Evolutionary conservation across 352 stramenopile genomes (phyloP).

Genomic region (Phytophthora meadii): DNA sequence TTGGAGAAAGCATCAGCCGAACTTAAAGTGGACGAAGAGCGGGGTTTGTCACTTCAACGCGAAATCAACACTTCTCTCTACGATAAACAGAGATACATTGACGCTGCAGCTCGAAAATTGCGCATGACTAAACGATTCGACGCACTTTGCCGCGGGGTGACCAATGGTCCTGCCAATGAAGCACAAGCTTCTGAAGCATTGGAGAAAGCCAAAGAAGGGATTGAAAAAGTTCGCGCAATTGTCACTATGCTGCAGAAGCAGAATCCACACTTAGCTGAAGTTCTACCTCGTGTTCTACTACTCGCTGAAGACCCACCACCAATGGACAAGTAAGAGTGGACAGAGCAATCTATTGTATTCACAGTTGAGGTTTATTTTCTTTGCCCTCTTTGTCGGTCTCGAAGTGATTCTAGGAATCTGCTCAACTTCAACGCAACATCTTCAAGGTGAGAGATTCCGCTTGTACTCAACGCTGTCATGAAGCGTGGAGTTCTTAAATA

Average conservation of each 20-base stretch:
- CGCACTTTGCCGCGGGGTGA: constrained; percentile 50
- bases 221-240: constrained; percentile 68
- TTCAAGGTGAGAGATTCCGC: constrained; percentile 35
- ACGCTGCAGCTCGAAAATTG: constrained; percentile 74
- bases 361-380: constrained; percentile 3
- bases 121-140: constrained; percentile 79
- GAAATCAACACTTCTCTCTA: constrained; percentile 90
- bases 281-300: constrained; percentile 81
- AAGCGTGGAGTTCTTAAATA: constrained; percentile 53
- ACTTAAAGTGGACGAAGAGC: constrained; percentile 84
- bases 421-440: constrained; percentile 37
- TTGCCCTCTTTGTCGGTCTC: constrained; percentile 21
- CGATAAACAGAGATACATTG: constrained; percentile 90
- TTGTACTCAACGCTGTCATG: constrained; percentile 27
- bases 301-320: constrained; percentile 76
- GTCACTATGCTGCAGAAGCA: constrained; percentile 66
- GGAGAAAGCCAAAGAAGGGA: constrained; percentile 49
- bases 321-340: constrained; percentile 24
- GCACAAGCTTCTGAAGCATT: constrained; percentile 61
- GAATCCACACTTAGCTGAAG: constrained; percentile 82
- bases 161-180: constrained; percentile 49
- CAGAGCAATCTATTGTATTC: background rate
- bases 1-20: constrained; percentile 79
- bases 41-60: constrained; percentile 67
- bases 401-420: constrained; percentile 41